These are phyloP conservation scores for Boletus bicolor DNA, from an alignment of 768 basidiomycete genomes.

Conservation along the genomic window DNA sequence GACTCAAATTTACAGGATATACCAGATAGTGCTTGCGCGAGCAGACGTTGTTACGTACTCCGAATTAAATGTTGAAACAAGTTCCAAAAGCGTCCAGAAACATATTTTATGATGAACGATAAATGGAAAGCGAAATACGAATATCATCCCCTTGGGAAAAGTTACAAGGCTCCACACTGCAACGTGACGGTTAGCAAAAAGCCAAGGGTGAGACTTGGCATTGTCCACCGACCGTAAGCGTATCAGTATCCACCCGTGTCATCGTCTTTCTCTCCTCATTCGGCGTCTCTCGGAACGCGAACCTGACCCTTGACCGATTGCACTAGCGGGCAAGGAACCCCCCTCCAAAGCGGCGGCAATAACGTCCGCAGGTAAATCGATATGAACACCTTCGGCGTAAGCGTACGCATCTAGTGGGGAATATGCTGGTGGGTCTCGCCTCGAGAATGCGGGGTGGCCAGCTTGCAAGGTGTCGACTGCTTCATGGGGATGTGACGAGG, in stretches of 20 bases:
- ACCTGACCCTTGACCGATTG: constrained; percentile 49
- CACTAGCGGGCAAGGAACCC: constrained; percentile 54
- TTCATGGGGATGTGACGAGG: constrained; percentile 18
- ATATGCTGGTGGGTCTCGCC: constrained; percentile 80
- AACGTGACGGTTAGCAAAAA: constrained; percentile 3
- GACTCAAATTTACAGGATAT: constrained; percentile 21
- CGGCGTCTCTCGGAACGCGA: constrained; percentile 56
- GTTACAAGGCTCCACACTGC: constrained; percentile 24
- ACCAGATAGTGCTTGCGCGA: constrained; percentile 9
- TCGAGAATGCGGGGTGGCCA: constrained; percentile 35
- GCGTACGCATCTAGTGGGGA: constrained; percentile 84
- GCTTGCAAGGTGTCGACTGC: constrained; percentile 29
- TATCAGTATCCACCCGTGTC: constrained; percentile 5
- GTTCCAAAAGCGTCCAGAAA: constrained; percentile 21
- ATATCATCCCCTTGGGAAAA: constrained; percentile 13
- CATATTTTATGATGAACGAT: constrained; percentile 18
- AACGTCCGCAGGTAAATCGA: constrained; percentile 89
- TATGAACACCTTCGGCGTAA: constrained; percentile 86
- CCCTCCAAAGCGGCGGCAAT: constrained; percentile 88
- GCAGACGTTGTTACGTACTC: constrained; percentile 21
- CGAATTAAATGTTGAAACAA: constrained; percentile 26
- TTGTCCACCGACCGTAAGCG: constrained; percentile 13
- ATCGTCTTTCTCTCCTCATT: constrained; percentile 48
- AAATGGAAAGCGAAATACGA: constrained; percentile 26
- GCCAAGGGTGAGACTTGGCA: neutral